These are phyloP conservation scores for Thoreauomyces humboldtii DNA, from an alignment of 192 early-diverging fungal species.

Conservation along the genomic window DNA sequence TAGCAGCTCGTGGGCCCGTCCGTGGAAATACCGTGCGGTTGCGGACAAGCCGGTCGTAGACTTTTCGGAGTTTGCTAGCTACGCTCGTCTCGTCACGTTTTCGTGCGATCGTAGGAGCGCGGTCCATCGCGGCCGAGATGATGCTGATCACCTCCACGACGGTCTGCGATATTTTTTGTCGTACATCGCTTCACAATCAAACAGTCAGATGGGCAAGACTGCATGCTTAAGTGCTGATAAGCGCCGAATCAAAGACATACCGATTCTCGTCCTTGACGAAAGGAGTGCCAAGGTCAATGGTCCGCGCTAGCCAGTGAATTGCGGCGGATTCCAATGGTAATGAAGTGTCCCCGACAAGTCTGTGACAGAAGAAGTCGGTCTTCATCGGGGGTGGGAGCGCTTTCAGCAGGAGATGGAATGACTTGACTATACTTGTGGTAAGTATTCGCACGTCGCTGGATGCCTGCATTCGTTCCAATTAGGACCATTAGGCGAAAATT, in stretches of 20 bases:
- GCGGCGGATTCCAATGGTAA: not conserved
- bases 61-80: slow-evolving; percentile 7
- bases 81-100: slow-evolving; percentile 23
- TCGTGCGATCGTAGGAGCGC: slow-evolving; percentile 21
- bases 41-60: slow-evolving; percentile 11
- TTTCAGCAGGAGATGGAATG: slow-evolving; percentile 26
- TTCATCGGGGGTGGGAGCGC: slow-evolving; percentile 17
- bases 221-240: too few relatives aligned
- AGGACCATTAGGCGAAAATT: too few relatives aligned
- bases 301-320: slow-evolving; percentile 11
- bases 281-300: slow-evolving; percentile 21
- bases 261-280: slow-evolving; percentile 21
- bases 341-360: slow-evolving; percentile 2
- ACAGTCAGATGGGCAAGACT: not conserved
- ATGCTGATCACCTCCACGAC: slow-evolving; percentile 2
- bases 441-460: slow-evolving; percentile 3
- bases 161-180: slow-evolving; percentile 5
- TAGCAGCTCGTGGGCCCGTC: slow-evolving; percentile 20
- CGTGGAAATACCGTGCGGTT: slow-evolving; percentile 10
- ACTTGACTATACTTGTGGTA: slow-evolving; percentile 17
- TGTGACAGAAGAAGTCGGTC: slow-evolving; percentile 6
- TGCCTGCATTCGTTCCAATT: too few relatives aligned
- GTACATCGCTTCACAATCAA: slow-evolving; percentile 13
- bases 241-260: not conserved
- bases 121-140: slow-evolving; percentile 18